Evolutionary conservation across 2,329 filamentous ascomycete genomes (phyloP), one percentile per base, ranked within the genome.

Genomic region (Thyridium curvatum): DNA sequence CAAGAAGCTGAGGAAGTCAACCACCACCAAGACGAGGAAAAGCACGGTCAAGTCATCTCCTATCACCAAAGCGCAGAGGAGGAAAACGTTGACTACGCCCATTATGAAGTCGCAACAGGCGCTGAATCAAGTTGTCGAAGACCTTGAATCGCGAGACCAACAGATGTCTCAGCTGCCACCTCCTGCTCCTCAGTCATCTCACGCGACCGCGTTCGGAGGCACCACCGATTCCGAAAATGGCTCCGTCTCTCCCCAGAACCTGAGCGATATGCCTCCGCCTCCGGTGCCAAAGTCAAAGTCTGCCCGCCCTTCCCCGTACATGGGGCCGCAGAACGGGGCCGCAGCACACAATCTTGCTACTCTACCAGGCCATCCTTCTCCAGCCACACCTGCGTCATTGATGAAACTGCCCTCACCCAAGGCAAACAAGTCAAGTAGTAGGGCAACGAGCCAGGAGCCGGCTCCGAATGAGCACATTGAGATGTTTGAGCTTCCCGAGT

Each of bases 361-460:
- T 47, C 44, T 39, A 51, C 45, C 36, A 47, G 65, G 62, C 16
- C 68, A 67, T 37, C 67, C 64, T 50, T 77, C 80, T 38, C 86
- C 86, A 10, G 89, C 87, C 2, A 94, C 89, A 1, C 89, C 89
- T 1, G 87, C 90, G 8, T 94, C 89, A 7, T 64, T 95, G 42
- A 95, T 96, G 85, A 84, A 79, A 51, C 70, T 91, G 32, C 72
- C 71, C 4, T 70, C 73, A 18, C 87, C 74, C 51, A 68, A 68
- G 50, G 60, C 65, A 38, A 74, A 73, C 45, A 69, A 21, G 53
- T 62, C 44, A 56, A 57, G 43, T 42, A 41, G 31, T 17, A 43
- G 58, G 47, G 47, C 4, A 49, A 40, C 21, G 21, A 26, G 21
- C 30, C 56, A 63, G 17, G 69, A 69, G 13, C 57, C 64, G 3